These are phyloP conservation scores for Nothophoma quercina DNA, from an alignment of 2,329 filamentous ascomycete genomes.

Conservation along the genomic window DNA sequence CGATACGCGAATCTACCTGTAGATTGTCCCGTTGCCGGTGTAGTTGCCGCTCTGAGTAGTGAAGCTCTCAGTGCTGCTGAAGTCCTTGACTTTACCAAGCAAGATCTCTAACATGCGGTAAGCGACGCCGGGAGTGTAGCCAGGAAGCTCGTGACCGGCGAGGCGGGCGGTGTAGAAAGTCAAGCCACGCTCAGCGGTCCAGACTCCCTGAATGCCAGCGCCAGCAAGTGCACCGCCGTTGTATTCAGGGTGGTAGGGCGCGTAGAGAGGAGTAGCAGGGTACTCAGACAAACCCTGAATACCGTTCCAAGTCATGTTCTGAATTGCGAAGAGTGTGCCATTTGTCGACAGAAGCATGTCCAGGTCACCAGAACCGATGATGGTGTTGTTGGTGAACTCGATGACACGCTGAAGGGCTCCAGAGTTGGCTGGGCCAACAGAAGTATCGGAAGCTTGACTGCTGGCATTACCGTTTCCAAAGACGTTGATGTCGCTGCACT, in stretches of 20 bases:
- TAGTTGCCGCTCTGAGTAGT: slow-evolving; percentile 46
- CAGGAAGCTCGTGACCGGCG: slow-evolving; percentile 55
- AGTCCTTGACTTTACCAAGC: slow-evolving; percentile 49
- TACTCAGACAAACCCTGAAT: slow-evolving; percentile 55
- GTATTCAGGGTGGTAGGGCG: slow-evolving; percentile 55
- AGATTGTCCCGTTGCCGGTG: slow-evolving; percentile 41
- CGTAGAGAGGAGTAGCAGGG: slow-evolving; percentile 53
- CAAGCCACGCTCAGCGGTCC: slow-evolving; percentile 54
- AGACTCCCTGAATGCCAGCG: slow-evolving; percentile 52
- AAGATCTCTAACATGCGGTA: slow-evolving; percentile 54
- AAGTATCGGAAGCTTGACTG: slow-evolving; percentile 41
- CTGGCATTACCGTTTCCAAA: slow-evolving; percentile 48
- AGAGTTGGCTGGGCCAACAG: slow-evolving; percentile 49
- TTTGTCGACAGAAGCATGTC: slow-evolving; percentile 60
- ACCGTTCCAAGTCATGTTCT: slow-evolving; percentile 64
- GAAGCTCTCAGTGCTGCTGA: slow-evolving; percentile 46
- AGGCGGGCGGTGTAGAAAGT: slow-evolving; percentile 55
- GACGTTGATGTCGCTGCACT: slow-evolving; percentile 53
- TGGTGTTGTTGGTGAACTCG: slow-evolving; percentile 60
- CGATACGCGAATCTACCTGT: slow-evolving; percentile 17
- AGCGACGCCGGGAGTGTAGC: slow-evolving; percentile 53
- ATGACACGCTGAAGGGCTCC: slow-evolving; percentile 58
- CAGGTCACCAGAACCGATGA: slow-evolving; percentile 59
- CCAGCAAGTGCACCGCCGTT: slow-evolving; percentile 51
- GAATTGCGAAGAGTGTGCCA: slow-evolving; percentile 60